Evolutionary conservation across 2,329 filamentous ascomycete species (phyloP), one percentile per base, ranked within the genome.

Genomic region (Hypoxylon sp.): DNA sequence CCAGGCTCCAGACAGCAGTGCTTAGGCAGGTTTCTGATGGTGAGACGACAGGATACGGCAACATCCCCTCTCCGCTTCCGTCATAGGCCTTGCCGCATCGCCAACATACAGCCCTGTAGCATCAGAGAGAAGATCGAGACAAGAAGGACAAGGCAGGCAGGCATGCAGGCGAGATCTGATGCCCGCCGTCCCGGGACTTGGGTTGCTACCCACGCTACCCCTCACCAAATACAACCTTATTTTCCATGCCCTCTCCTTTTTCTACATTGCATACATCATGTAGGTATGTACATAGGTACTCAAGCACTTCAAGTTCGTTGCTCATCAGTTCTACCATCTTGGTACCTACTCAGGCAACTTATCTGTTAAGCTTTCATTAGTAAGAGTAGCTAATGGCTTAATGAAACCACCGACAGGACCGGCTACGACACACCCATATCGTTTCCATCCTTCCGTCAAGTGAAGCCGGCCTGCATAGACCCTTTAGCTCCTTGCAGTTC

Each of bases 101-200:
- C 31, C 31, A 18, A n/a, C 2, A 11, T 29, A 3, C 27, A 10
- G 9, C 48, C 56, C 51, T 45, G 58, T 58, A 63, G 43, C n/a
- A n/a, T 51, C 53, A 31, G 15, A 23, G 35, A 2, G 47, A 13
- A 24, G 21, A 9, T 15, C n/a, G 21, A 27, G 20, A 24, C 20
- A 49, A n/a, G 11, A 33, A 11, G 26, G 21, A 15, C 33, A 37
- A 17, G 35, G 35, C 35, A 40, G 18, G 35, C 21, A 41, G 27
- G 37, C 53, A 57, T 63, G 48, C 52, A 62, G 53, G 29, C 52
- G 45, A 60, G 53, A 63, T 63, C 58, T 55, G 54, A 29, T 61
- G 60, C 61, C 60, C 60, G 45, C 33, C 43, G 60, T 46, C 50
- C 51, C 41, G 60, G 60, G 60, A 61, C 54, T n/a, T n/a, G 29